Evolutionary conservation across 441 rosid genomes (phyloP).

Genomic region (Raphanus hybrid): DNA sequence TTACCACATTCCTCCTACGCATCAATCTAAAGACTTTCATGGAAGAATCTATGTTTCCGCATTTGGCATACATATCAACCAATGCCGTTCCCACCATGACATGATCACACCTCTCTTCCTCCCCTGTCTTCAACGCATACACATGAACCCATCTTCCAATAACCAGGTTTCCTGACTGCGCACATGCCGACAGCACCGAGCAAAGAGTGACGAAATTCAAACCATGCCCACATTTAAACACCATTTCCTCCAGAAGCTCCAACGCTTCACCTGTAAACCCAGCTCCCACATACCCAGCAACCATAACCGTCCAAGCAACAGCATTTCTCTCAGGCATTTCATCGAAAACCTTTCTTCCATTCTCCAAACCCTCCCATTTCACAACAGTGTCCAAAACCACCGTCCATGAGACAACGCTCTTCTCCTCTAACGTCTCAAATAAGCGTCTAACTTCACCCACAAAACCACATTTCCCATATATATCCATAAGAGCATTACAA

Average conservation of each 20-base stretch:
- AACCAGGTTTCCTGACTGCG: conserved; percentile 67
- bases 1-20: conserved; percentile 67
- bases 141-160: conserved; percentile 82
- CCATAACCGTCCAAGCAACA: conserved; percentile 80
- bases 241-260: conserved; percentile 54
- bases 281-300: conserved; percentile 65
- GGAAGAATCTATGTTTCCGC: conserved; percentile 66
- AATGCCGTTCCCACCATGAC: conserved; percentile 63
- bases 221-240: conserved; percentile 45
- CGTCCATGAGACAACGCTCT: conserved; percentile 80
- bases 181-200: conserved; percentile 72
- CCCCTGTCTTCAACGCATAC: conserved; percentile 60
- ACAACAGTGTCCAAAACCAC: conserved; percentile 62
- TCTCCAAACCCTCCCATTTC: conserved; percentile 66
- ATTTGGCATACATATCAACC: conserved; percentile 52
- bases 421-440: conserved; percentile 58
- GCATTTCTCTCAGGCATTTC: conserved; percentile 75
- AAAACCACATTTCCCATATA: conserved; percentile 72
- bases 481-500: conserved; percentile 70
- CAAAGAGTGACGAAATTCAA: conserved; percentile 63
- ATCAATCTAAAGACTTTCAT: conserved; percentile 54
- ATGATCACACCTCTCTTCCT: conserved; percentile 37
- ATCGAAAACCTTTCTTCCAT: conserved; percentile 63
- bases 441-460: conserved; percentile 51
- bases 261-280: conserved; percentile 59